Base-by-base conservation (phyloP, 306 rosid species). In the Echinosophora koreensis region DNA sequence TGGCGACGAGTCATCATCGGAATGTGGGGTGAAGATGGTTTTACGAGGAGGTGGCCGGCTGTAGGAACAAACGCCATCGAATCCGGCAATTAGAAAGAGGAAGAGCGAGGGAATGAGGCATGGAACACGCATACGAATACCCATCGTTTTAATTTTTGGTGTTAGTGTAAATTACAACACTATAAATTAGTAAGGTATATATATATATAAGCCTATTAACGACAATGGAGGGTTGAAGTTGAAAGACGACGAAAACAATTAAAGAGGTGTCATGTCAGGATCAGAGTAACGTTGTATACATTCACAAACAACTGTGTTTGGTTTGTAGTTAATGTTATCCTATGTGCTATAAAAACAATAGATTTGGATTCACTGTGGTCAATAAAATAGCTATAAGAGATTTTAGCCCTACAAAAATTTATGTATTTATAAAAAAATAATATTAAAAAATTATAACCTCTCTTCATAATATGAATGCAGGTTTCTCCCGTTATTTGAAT, bases 31-130 rank as follows among this genome's bases (percentile, higher is more conserved):
- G 73, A 52, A 22, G n/a, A 79, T 27, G 13, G 70, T 71, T 56
- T 73, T 14, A 4, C 84, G 78, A 50, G 80, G 71, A 4, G 84
- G 84, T n/a, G 89, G 84, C 1, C 82, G 82, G 3, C 1, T 60
- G 78, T 86, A 82, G 51, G 77, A 37, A 18, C 14, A 5, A 12
- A 68, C 77, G 61, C 8, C 16, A 60, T 13, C 69, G 17, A 77
- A 44, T 16, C 64, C 65, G 54, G 56, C 2, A n/a, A 52, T 22
- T 9, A 57, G 11, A n/a, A 17, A 47, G 15, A 67, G 32, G 9
- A 64, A 2, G 14, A 15, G 22, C 62, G 47, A 34, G 42, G 69
- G 30, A 57, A 0, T 13, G 8, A 12, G n/a, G 13, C 37, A 8
- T 2, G 50, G 5, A 47, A 18, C 47, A 12, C 64, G 46, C 22